phyloP scores from a whole-genome alignment of 2,329 filamentous ascomycete genomes.

The Sporothrix globosa region DNA sequence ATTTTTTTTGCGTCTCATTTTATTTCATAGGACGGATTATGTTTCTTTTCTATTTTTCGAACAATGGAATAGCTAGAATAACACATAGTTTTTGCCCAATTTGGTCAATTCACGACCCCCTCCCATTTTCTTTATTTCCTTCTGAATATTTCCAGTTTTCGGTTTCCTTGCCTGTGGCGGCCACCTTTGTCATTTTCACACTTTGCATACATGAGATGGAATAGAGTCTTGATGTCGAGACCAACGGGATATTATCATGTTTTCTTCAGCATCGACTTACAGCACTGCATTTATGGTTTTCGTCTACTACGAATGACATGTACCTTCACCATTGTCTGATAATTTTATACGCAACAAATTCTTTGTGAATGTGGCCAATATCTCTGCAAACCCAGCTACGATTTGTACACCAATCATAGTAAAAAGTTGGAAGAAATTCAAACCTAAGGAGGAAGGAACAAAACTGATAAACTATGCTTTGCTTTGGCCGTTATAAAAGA shows the following conservation, averaged over 20 bases:
- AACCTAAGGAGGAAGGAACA: too few species aligned
- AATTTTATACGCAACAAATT: too few species aligned
- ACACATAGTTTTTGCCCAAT: background rate
- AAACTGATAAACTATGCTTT: background rate
- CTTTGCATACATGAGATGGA: too few species aligned
- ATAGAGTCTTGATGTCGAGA: too few species aligned
- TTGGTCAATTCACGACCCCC: too few species aligned
- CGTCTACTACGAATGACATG: too few species aligned
- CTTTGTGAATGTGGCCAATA: too few species aligned
- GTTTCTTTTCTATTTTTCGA: background rate
- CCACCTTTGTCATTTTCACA: background rate
- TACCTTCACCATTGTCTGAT: too few species aligned
- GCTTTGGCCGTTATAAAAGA: background rate
- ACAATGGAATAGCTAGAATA: constrained; percentile 12
- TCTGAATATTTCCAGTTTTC: background rate
- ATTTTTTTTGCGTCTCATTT: background rate
- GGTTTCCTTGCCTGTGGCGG: background rate
- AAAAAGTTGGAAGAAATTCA: background rate
- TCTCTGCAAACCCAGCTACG: too few species aligned
- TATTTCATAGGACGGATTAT: constrained; percentile 1
- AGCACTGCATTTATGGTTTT: background rate
- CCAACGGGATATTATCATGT: too few species aligned
- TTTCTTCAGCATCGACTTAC: too few species aligned
- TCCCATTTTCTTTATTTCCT: background rate
- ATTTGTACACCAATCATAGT: too few species aligned